Base-by-base conservation (phyloP, 2,329 filamentous ascomycete species). In the Amphichorda felina region DNA sequence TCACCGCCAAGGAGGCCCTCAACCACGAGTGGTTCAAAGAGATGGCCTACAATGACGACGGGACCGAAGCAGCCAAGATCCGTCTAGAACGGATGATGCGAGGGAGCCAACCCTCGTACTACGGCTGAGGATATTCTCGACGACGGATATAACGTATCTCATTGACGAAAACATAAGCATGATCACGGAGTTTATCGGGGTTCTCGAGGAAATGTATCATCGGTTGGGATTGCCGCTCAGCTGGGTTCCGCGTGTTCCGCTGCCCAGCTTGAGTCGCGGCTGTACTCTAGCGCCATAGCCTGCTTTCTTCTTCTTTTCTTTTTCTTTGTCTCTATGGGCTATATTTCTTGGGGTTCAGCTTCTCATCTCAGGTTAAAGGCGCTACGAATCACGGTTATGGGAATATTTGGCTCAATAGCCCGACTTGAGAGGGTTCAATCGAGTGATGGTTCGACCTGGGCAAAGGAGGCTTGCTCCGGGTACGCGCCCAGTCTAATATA, bases 11-110 rank as follows among this genome's bases (percentile, higher is more conserved):
- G 43, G 61, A 79, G 46, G 77, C 77, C 2, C 56, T 82, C 30
- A 68, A 76, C 37, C 77, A 82, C 42, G 71, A 73, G 3, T 82
- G 76, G 76, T 81, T 82, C 55, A 73, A 71, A 46, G 76, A 81
- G 48, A 59, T 66, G 35, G 68, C 74, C 2, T 63, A 68, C 22
- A 71, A 73, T 22, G 77, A 82, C 44, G 77, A 82, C 47, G 77
- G 77, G 26, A 80, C 75, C 7, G 77, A 81, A 51, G 77, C 77
- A 9, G 68, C 73, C 29, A 78, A 77, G 53, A 79, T 80, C 40
- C 66, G 73, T 26, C 50, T 65, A 38, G 70, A 73, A 48, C 63
- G 66, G 43, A 59, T 43, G 45, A 43, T 50, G 53, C 51, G 27
- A 30, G 22, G 21, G 18, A 18, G 25, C 24, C 37, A 31, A 16